A percentile compares a stretch with the other conserved stretches of the same genome.
These are phyloP conservation scores for Mycosphaerella sp. DNA, from an alignment of 2,329 filamentous ascomycete species.

Conservation along the genomic window DNA sequence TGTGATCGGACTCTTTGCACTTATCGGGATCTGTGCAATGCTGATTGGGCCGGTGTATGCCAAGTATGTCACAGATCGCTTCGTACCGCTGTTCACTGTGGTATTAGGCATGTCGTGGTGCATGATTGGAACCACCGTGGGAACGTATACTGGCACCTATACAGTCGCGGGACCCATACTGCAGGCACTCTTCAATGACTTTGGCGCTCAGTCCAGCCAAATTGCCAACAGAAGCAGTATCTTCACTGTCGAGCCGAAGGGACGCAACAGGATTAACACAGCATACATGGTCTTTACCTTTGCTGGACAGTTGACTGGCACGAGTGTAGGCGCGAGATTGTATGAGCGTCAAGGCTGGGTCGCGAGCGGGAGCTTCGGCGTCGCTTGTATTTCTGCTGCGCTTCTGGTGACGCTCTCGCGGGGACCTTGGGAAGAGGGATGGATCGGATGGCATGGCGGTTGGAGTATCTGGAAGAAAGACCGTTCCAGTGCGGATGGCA, in stretches of 20 bases:
- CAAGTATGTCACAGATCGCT: constrained; percentile 62
- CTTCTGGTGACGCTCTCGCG: constrained; percentile 40
- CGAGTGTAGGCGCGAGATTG: constrained; percentile 48
- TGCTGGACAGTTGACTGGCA: constrained; percentile 66
- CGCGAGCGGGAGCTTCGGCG: constrained; percentile 50
- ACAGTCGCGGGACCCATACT: constrained; percentile 66
- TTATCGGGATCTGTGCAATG: constrained; percentile 69
- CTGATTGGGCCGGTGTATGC: constrained; percentile 63
- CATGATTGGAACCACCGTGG: constrained; percentile 57
- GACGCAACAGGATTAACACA: constrained; percentile 70
- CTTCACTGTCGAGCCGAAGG: constrained; percentile 63
- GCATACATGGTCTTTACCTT: constrained; percentile 75
- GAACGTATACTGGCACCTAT: constrained; percentile 61
- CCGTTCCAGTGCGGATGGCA: constrained; percentile 37
- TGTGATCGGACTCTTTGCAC: constrained; percentile 68
- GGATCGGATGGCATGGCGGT: constrained; percentile 57
- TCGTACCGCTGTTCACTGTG: constrained; percentile 62
- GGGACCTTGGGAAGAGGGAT: constrained; percentile 53
- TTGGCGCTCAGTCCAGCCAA: constrained; percentile 66
- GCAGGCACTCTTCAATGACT: constrained; percentile 64
- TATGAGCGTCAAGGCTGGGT: constrained; percentile 54
- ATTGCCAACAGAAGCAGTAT: constrained; percentile 67
- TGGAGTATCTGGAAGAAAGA: constrained; percentile 46
- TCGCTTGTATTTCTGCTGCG: constrained; percentile 49
- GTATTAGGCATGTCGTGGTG: constrained; percentile 56